phyloP scores from a whole-genome alignment of 257 asterid species.

The Solanum dulcamara region DNA sequence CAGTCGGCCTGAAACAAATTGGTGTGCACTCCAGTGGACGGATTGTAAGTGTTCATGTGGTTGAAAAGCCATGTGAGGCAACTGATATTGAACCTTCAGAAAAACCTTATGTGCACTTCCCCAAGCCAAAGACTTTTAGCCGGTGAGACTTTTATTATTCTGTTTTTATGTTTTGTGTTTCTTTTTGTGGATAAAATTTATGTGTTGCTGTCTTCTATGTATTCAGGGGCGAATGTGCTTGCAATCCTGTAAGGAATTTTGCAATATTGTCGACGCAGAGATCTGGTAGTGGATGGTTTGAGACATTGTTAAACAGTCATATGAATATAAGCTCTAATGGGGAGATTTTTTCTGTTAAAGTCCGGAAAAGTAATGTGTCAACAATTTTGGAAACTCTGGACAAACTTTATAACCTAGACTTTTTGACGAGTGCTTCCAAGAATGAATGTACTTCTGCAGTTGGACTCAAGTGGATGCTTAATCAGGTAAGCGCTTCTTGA shows the following conservation, averaged over 20 bases:
- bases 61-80: conserved; percentile 42
- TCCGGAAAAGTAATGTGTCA: conserved; percentile 55
- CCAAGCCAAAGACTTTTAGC: conserved; percentile 67
- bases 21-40: conserved; percentile 22
- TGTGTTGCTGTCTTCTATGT: conserved; percentile 5
- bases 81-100: conserved; percentile 44
- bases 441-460: conserved; percentile 97
- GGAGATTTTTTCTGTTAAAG: conserved; percentile 84
- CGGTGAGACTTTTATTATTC: conserved; percentile 32
- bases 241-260: conserved; percentile 72
- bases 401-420: conserved; percentile 67
- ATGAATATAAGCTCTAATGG: conserved; percentile 83
- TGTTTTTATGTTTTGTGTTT: background rate
- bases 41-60: conserved; percentile 31
- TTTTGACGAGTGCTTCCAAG: conserved; percentile 81
- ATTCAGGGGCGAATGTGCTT: conserved; percentile 64
- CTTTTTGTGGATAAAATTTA: background rate
- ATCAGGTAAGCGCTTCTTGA: conserved; percentile 48
- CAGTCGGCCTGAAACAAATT: conserved; percentile 62
- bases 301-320: conserved; percentile 75
- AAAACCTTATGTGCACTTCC: conserved; percentile 56
- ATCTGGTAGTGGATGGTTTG: conserved; percentile 98
- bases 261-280: conserved; percentile 91
- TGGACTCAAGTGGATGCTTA: conserved; percentile 98
- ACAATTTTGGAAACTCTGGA: conserved; percentile 73